Percentiles rank a stretch among this genome's conserved stretches.
phyloP scores from a whole-genome alignment of 768 basidiomycete species.

The Agaricus blazei region DNA sequence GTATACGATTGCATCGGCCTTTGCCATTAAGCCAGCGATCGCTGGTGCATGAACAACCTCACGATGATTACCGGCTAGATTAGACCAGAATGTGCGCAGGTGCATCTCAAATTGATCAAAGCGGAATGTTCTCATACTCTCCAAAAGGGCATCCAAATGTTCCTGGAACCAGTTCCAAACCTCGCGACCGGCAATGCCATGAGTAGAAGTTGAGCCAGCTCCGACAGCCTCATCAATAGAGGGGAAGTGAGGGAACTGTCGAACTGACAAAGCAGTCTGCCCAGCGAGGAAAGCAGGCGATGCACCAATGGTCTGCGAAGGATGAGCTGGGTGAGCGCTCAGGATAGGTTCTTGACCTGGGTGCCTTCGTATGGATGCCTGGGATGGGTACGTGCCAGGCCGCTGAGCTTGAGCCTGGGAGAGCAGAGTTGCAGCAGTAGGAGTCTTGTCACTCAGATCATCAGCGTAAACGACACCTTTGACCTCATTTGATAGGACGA shows the following conservation, averaged over 20 bases:
- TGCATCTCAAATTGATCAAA: conserved; percentile 91
- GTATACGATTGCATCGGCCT: conserved; percentile 86
- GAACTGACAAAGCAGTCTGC: conserved; percentile 58
- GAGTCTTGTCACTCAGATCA: conserved; percentile 81
- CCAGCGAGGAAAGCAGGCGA: conserved; percentile 40
- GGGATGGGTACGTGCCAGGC: conserved; percentile 54
- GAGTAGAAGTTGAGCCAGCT: conserved; percentile 65
- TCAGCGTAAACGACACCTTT: conserved; percentile 55
- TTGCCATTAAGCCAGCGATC: conserved; percentile 83
- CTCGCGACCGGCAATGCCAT: conserved; percentile 76
- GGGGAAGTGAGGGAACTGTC: conserved; percentile 76
- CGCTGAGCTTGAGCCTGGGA: conserved; percentile 73
- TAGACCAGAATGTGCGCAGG: conserved; percentile 82
- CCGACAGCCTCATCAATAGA: conserved; percentile 83
- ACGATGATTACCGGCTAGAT: conserved; percentile 66
- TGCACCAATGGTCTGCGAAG: conserved; percentile 46
- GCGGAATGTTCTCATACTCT: conserved; percentile 70
- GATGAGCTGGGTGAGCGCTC: conserved; percentile 44
- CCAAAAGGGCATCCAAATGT: conserved; percentile 79
- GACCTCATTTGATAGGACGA: conserved; percentile 58
- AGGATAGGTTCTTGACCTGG: conserved; percentile 53
- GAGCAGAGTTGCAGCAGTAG: conserved; percentile 71
- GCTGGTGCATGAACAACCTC: conserved; percentile 88
- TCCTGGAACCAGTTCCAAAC: conserved; percentile 93
- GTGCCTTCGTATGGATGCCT: conserved; percentile 76